These are phyloP conservation scores for Polyporus tsugae DNA, from an alignment of 1,284 basidiomycete species.

Conservation along the genomic window DNA sequence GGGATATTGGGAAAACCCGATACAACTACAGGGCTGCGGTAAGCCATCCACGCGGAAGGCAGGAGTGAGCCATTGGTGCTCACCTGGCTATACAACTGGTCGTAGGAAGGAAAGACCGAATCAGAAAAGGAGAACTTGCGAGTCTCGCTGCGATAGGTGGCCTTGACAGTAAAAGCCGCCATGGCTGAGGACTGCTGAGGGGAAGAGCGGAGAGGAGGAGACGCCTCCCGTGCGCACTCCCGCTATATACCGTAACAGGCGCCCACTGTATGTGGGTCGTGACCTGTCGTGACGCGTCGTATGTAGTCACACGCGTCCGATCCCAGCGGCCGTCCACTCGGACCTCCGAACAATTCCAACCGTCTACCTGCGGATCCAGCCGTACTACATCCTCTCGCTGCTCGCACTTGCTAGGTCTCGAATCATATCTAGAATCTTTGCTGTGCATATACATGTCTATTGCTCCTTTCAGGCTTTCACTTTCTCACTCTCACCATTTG, in stretches of 20 bases:
- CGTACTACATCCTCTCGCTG: neutral
- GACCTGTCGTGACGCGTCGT: conserved; percentile 31
- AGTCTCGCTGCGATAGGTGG: conserved; percentile 59
- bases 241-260: conserved; percentile 29
- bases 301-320: conserved; percentile 26
- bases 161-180: conserved; percentile 58
- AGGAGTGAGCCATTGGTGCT: conserved; percentile 21
- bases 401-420: neutral
- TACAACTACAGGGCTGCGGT: conserved; percentile 56
- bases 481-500: neutral
- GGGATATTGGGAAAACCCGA: conserved; percentile 70
- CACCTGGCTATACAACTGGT: conserved; percentile 55
- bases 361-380: too few relatives aligned
- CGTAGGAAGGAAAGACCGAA: conserved; percentile 52
- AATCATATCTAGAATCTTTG: neutral
- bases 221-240: conserved; percentile 21
- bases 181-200: conserved; percentile 45
- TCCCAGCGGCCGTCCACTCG: neutral
- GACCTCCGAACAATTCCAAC: too few relatives aligned
- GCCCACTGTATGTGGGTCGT: conserved; percentile 31
- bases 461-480: neutral
- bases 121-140: conserved; percentile 55
- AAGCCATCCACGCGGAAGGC: conserved; percentile 22
- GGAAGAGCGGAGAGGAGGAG: conserved; percentile 31
- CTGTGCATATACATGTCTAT: neutral